A percentile compares a stretch with the other conserved stretches of the same genome.
These are phyloP conservation scores for Gossypium raimondii DNA, from an alignment of 345 rosid species.

Conservation along the genomic window DNA sequence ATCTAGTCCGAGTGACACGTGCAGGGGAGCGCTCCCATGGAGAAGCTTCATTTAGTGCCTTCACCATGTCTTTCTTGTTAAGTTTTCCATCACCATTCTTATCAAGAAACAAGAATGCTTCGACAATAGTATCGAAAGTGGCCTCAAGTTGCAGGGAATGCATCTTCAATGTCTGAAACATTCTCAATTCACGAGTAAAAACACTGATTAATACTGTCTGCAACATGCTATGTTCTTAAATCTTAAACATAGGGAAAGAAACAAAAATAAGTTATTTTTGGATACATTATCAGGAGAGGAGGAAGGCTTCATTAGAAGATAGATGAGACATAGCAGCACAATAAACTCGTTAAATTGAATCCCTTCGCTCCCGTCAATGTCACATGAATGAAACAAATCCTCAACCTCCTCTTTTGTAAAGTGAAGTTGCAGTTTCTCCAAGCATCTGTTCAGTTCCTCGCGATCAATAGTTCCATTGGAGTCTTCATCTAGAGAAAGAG, in stretches of 20 bases:
- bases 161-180: constrained; percentile 39
- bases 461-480: constrained; percentile 61
- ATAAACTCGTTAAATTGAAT: constrained; percentile 80
- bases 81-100: constrained; percentile 75
- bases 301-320: constrained; percentile 58
- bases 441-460: constrained; percentile 62
- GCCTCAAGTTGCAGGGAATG: constrained; percentile 53
- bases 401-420: constrained; percentile 60
- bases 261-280: constrained; percentile 10
- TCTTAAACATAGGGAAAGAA: background rate
- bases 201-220: background rate
- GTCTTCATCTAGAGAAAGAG: constrained; percentile 48
- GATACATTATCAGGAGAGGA: constrained; percentile 34
- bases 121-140: constrained; percentile 64
- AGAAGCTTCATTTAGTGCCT: constrained; percentile 60
- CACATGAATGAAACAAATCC: constrained; percentile 73
- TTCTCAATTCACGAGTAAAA: constrained; percentile 15
- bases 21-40: constrained; percentile 70
- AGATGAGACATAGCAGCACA: constrained; percentile 72
- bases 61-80: constrained; percentile 63
- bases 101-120: constrained; percentile 77
- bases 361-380: constrained; percentile 70
- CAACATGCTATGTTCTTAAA: background rate
- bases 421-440: constrained; percentile 49
- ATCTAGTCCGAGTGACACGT: constrained; percentile 59